Evolutionary conservation across 352 stramenopile species (phyloP).

Genomic region (Phytophthora fragariaefolia): DNA sequence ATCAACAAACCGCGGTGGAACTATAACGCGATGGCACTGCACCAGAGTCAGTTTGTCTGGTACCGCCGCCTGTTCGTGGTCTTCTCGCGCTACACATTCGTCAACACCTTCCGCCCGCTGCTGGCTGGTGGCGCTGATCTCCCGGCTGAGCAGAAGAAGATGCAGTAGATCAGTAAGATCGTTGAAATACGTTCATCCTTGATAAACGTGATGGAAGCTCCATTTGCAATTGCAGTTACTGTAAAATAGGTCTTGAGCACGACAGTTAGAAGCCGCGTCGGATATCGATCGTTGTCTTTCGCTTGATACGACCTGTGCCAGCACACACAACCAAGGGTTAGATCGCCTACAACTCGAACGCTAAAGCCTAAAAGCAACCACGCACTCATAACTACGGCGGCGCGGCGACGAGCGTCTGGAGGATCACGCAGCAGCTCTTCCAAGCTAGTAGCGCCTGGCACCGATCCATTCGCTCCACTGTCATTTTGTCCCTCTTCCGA

Average conservation of each 20-base stretch:
- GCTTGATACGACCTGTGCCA: conserved; percentile 38
- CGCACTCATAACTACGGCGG: conserved; percentile 36
- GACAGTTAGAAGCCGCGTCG: conserved; percentile 45
- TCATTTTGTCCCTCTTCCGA: conserved; percentile 10
- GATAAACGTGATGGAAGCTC: too few species aligned
- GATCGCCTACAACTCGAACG: not conserved
- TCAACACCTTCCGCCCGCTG: conserved; percentile 87
- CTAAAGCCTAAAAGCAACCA: not conserved
- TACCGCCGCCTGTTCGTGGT: conserved; percentile 95
- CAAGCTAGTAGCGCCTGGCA: conserved; percentile 13
- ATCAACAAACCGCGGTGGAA: conserved; percentile 70
- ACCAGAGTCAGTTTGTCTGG: conserved; percentile 96
- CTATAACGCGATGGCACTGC: conserved; percentile 93
- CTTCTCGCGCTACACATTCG: conserved; percentile 96
- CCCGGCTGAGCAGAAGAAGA: conserved; percentile 38
- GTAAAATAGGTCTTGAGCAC: too few species aligned
- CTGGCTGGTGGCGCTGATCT: conserved; percentile 33
- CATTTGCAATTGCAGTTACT: too few species aligned
- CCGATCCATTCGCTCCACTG: not conserved
- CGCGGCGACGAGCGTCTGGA: conserved; percentile 38
- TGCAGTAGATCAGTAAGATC: conserved; percentile 39
- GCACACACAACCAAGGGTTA: conserved; percentile 2
- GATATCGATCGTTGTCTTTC: conserved; percentile 52
- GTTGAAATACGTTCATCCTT: too few species aligned
- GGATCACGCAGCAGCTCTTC: conserved; percentile 36